These are phyloP conservation scores for Hemerocallis citrina DNA, from an alignment of 106 monocot genomes.

Conservation along the genomic window DNA sequence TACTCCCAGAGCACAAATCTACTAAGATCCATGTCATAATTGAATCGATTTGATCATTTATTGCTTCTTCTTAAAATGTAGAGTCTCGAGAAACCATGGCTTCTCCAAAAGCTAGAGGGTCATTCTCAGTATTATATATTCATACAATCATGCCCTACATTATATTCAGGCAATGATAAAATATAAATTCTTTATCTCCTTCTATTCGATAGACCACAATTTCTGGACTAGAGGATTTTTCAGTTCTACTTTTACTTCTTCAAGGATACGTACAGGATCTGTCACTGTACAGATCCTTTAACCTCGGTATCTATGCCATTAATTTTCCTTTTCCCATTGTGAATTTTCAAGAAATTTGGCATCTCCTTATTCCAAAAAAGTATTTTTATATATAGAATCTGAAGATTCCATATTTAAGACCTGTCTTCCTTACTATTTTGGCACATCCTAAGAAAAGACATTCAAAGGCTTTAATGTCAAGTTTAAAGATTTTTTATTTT, in stretches of 20 bases:
- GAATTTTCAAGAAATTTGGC: neutral
- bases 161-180: neutral
- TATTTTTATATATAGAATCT: neutral
- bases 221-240: neutral
- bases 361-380: neutral
- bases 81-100: no score
- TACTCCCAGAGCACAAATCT: no score
- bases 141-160: neutral
- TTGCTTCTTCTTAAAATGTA: no score
- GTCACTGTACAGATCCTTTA: neutral
- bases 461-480: neutral
- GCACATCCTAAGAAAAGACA: neutral
- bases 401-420: neutral
- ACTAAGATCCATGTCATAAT: no score
- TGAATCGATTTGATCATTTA: no score
- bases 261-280: no score
- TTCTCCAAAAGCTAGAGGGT: no score
- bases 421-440: neutral
- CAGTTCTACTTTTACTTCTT: neutral
- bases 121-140: neutral
- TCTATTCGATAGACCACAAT: neutral
- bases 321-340: neutral
- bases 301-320: neutral
- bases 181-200: neutral
- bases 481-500: neutral